Conservation (phyloP, 352 stramenopile species). For the Thraustochytrium sp. region DNA sequence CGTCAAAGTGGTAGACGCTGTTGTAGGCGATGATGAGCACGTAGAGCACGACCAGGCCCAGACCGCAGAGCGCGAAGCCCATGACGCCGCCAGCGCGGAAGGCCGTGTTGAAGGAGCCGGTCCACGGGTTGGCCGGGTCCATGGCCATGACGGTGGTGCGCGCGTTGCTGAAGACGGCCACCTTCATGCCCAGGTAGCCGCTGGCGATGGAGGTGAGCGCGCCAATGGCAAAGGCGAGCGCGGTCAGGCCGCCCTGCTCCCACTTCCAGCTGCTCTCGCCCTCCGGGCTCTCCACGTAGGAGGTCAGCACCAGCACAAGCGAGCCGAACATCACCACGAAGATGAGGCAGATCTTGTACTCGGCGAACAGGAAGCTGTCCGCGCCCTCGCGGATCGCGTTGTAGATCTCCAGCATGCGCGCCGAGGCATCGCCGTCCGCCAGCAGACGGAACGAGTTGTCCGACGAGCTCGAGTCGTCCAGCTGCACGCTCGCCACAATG, state of each 20-base stretch:
- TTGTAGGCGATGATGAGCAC: conserved; percentile 51
- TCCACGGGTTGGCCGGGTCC: conserved; percentile 81
- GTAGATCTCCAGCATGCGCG: conserved; percentile 39
- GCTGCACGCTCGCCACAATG: conserved; percentile 4
- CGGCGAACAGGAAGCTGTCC: conserved; percentile 92
- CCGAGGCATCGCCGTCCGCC: conserved; percentile 2
- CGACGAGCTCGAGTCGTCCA: neutral
- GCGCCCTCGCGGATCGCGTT: conserved; percentile 91
- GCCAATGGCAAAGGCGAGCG: conserved; percentile 91
- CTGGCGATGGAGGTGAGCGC: conserved; percentile 92
- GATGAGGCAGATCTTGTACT: conserved; percentile 98
- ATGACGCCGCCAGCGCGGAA: conserved; percentile 97
- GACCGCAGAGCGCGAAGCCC: conserved; percentile 93
- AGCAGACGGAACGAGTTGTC: conserved; percentile 36
- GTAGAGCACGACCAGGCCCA: conserved; percentile 96
- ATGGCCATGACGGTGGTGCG: conserved; percentile 94
- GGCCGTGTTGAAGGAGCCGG: conserved; percentile 85
- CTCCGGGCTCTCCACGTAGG: conserved; percentile 61
- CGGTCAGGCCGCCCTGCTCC: conserved; percentile 82
- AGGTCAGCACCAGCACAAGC: conserved; percentile 61
- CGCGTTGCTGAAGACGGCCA: conserved; percentile 97
- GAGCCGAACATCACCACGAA: conserved; percentile 66
- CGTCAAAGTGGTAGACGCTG: conserved; percentile 43
- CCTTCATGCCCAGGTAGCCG: conserved; percentile 99
- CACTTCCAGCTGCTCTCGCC: too few species aligned